Evolutionary conservation across 441 rosid species (phyloP).

Genomic region (Manihot esculenta): DNA sequence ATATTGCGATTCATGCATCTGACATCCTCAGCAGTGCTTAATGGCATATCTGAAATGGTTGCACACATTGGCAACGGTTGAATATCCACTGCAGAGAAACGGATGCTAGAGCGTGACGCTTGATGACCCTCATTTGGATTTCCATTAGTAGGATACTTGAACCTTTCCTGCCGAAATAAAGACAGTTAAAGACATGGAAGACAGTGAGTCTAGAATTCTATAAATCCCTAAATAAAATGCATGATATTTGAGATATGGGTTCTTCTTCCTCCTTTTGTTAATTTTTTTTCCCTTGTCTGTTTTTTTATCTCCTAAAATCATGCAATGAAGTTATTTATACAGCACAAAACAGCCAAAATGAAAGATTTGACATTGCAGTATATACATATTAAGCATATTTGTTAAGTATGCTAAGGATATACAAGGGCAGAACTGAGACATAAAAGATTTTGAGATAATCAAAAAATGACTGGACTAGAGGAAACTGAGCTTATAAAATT

Average conservation of each 20-base stretch:
- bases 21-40: not conserved
- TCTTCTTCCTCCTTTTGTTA: too few species aligned
- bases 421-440: not conserved
- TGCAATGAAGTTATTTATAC: too few species aligned
- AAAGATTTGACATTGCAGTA: too few species aligned
- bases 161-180: conserved; percentile 33
- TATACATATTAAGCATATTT: too few species aligned
- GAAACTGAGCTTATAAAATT: too few species aligned
- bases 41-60: conserved; percentile 8
- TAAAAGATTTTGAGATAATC: not conserved
- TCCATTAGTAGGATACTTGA: conserved; percentile 21
- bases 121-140: conserved; percentile 6
- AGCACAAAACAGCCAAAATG: too few species aligned
- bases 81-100: conserved; percentile 14
- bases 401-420: not conserved
- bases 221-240: not conserved
- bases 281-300: too few species aligned
- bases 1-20: conserved; percentile 14
- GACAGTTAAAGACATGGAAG: conserved; percentile 7
- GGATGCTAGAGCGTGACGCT: conserved; percentile 12
- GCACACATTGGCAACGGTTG: conserved; percentile 20
- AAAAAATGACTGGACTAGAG: not conserved
- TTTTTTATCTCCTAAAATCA: too few species aligned
- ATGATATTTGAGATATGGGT: not conserved
- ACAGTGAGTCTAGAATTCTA: not conserved